phyloP scores from a whole-genome alignment of 495 filamentous ascomycete genomes.

The Penicillium subrubescens region DNA sequence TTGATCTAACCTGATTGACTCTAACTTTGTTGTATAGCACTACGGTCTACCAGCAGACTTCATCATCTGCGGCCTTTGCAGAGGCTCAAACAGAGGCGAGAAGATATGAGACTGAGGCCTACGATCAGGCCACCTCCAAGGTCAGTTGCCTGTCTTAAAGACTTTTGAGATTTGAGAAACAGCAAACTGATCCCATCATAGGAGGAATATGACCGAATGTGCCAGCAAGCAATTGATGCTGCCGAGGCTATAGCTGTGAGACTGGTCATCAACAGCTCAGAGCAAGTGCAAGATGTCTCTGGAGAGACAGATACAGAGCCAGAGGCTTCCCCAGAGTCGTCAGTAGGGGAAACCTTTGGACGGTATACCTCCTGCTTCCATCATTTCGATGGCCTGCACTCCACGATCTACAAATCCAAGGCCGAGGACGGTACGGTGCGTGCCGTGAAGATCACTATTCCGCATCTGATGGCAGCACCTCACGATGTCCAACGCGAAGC shows the following conservation, averaged over 20 bases:
- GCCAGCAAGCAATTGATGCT: constrained; percentile 44
- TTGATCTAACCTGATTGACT: neutral
- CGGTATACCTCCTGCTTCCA: constrained; percentile 69
- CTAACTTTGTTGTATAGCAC: constrained; percentile 41
- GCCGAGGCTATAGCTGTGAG: constrained; percentile 23
- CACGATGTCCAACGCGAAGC: constrained; percentile 80
- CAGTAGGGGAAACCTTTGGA: constrained; percentile 62
- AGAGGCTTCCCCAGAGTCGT: neutral
- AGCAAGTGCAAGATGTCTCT: constrained; percentile 16
- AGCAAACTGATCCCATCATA: constrained; percentile 17
- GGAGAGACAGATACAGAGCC: constrained; percentile 7
- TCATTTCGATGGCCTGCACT: constrained; percentile 75
- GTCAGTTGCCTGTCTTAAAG: constrained; percentile 23
- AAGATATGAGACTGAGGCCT: constrained; percentile 42
- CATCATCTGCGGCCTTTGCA: constrained; percentile 37
- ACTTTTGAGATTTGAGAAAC: neutral
- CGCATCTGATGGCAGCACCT: constrained; percentile 69
- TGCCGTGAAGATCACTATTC: constrained; percentile 87
- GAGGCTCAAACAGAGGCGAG: constrained; percentile 49
- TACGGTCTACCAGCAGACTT: constrained; percentile 43
- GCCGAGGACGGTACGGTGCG: constrained; percentile 44
- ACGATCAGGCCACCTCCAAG: constrained; percentile 42
- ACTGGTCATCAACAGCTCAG: constrained; percentile 21
- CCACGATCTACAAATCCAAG: constrained; percentile 72
- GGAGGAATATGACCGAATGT: constrained; percentile 51